Conservation (phyloP, 2,329 filamentous ascomycete genomes). For the Paecilomyces dactylethromorphus region DNA sequence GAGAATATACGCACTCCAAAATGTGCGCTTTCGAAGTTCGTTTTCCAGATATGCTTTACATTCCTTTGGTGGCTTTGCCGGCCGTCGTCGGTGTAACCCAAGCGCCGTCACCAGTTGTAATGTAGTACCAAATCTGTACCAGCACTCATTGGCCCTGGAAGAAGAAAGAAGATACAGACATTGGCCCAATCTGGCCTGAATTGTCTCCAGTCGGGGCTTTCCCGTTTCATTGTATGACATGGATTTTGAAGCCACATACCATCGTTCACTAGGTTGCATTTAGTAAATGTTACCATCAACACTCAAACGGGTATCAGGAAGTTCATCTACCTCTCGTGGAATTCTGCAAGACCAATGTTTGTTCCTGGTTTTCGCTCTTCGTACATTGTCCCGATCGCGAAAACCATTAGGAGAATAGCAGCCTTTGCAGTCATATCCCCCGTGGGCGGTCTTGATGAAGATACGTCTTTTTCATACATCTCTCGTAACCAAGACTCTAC, state of each 20-base stretch:
- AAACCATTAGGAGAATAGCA: constrained; percentile 43
- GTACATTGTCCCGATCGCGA: constrained; percentile 44
- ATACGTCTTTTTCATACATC: constrained; percentile 33
- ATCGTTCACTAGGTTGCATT: constrained; percentile 22
- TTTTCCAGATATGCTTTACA: constrained; percentile 26
- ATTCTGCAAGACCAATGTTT: constrained; percentile 13
- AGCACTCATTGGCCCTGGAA: constrained; percentile 54
- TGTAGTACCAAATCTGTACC: constrained; percentile 54
- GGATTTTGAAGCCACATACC: constrained; percentile 32
- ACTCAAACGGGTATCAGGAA: background rate
- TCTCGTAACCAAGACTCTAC: constrained; percentile 43
- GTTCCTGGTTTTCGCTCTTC: constrained; percentile 32
- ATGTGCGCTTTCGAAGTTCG: constrained; percentile 53
- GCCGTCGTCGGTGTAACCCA: constrained; percentile 31
- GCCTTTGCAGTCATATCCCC: constrained; percentile 40
- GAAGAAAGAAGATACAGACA: constrained; percentile 54
- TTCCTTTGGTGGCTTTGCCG: constrained; percentile 20
- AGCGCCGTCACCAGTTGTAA: constrained; percentile 47
- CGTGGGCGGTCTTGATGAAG: constrained; percentile 29
- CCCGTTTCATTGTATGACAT: constrained; percentile 43
- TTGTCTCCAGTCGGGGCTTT: constrained; percentile 48
- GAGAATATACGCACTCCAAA: constrained; percentile 58
- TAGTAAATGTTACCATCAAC: constrained; percentile 1
- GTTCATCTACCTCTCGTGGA: constrained; percentile 21
- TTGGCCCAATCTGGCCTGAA: constrained; percentile 53